Base-by-base conservation (phyloP, 2,329 filamentous ascomycete genomes). In the Cryphonectria naterciae region DNA sequence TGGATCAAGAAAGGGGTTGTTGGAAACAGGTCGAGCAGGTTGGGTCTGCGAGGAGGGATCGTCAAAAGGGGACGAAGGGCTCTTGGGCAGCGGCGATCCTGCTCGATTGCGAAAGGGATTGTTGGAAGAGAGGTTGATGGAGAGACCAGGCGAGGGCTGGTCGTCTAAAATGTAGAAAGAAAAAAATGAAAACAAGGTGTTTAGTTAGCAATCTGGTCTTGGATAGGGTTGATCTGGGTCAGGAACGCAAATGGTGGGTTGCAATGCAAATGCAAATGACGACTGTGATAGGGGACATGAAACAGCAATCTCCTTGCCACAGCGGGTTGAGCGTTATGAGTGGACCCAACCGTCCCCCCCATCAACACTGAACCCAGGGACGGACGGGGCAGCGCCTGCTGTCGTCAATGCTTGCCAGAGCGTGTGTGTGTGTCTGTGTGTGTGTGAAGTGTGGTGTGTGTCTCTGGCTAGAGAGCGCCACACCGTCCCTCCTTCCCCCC, bases 61-160 rank as follows among this genome's bases (percentile, higher is more conserved):
- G 81, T 89, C 88, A 78, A 89, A 89, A 73, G 87, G 89, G 74
- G 87, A 91, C 73, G 81, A 81, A n/a, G 77, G 77, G 67, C 74
- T 77, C 32, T 73, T 75, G 82, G 83, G 79, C 82, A 80, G 76
- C 74, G 88, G 91, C 74, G 91, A 93, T 52, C 85, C 84, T 74
- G 90, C 89, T 77, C 91, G 89, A 81, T 93, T 93, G 83, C 92
- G 91, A 77, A 89, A 95, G 73, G 92, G 92, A 79, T 95, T 95
- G 86, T 94, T 94, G 80, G 92, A 94, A 80, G 91, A 90, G 77
- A 94, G 87, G 81, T 90, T 91, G 79, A 92, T 83, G 68, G 87
- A 84, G 78, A 91, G 84, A 75, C 85, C 85, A 74, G 86, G 80
- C 75, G 87, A 86, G 74, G 82, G 85, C 76, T 81, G 81, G 76